phyloP scores from a whole-genome alignment of 768 basidiomycete genomes.

The Calocybe cyanea region DNA sequence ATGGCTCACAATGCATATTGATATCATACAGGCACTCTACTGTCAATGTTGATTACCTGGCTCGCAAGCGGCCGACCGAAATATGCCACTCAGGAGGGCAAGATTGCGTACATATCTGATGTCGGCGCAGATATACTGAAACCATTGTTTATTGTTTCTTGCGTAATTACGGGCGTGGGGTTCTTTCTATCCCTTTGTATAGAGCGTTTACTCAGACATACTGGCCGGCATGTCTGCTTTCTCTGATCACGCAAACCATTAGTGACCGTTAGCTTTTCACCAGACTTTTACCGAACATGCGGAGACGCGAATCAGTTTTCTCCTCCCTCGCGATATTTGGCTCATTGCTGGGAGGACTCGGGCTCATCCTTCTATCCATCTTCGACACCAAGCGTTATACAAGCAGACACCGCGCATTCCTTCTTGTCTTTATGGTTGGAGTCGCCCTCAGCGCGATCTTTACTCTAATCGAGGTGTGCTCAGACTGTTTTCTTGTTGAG shows the following conservation, averaged over 20 bases:
- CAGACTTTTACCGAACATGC: conserved; percentile 60
- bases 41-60: conserved; percentile 73
- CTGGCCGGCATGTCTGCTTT: conserved; percentile 44
- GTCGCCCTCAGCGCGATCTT: conserved; percentile 72
- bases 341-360: conserved; percentile 57
- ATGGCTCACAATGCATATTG: not conserved
- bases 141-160: conserved; percentile 69
- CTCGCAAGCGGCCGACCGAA: conserved; percentile 58
- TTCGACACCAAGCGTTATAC: conserved; percentile 62
- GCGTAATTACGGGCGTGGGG: conserved; percentile 54
- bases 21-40: conserved; percentile 42
- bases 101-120: conserved; percentile 75
- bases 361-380: conserved; percentile 65
- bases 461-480: conserved; percentile 61
- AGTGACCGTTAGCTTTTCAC: not conserved
- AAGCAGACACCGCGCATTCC: conserved; percentile 52
- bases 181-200: conserved; percentile 59
- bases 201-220: conserved; percentile 64
- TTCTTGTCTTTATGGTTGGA: conserved; percentile 71
- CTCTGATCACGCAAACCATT: not conserved
- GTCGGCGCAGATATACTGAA: conserved; percentile 71
- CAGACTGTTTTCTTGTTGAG: not conserved
- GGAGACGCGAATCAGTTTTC: conserved; percentile 50
- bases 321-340: conserved; percentile 56
- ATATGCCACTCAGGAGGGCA: conserved; percentile 51